Percentiles rank a stretch among this genome's conserved stretches.
Evolutionary conservation across 176 grass and related monocot genomes (phyloP).

Genomic region (Chrysopogon serrulatus): DNA sequence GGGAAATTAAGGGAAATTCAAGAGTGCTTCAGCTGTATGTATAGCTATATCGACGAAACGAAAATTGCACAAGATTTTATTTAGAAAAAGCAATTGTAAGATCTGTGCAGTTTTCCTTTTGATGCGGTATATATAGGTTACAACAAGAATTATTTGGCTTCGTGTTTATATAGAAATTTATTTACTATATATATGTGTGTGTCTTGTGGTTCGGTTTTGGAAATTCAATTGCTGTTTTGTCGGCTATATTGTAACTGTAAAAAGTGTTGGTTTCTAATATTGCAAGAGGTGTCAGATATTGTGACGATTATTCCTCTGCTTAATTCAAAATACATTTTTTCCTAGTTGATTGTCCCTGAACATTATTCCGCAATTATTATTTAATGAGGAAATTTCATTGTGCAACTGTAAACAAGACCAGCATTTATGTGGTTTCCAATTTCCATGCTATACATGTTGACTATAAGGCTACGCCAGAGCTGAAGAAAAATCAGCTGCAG

Average conservation of each 20-base stretch:
- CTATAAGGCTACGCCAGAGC: no score
- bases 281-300: background rate
- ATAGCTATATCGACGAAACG: background rate
- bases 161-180: background rate
- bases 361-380: background rate
- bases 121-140: background rate
- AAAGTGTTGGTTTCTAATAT: conserved; percentile 1
- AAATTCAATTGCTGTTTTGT: background rate
- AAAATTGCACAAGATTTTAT: background rate
- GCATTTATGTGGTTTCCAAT: background rate
- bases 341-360: background rate
- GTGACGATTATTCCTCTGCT: background rate
- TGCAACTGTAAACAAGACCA: background rate
- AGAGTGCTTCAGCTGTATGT: background rate
- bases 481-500: background rate
- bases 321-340: background rate
- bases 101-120: conserved; percentile 20
- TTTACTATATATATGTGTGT: background rate
- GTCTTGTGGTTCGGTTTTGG: background rate
- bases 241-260: background rate
- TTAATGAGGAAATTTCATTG: background rate
- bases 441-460: background rate
- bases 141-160: background rate
- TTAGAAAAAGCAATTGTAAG: background rate
- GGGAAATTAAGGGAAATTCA: background rate